Percentiles rank a stretch among this genome's conserved stretches.
These are phyloP conservation scores for Mortierella claussenii DNA, from an alignment of 192 early-diverging fungal genomes.

Conservation along the genomic window DNA sequence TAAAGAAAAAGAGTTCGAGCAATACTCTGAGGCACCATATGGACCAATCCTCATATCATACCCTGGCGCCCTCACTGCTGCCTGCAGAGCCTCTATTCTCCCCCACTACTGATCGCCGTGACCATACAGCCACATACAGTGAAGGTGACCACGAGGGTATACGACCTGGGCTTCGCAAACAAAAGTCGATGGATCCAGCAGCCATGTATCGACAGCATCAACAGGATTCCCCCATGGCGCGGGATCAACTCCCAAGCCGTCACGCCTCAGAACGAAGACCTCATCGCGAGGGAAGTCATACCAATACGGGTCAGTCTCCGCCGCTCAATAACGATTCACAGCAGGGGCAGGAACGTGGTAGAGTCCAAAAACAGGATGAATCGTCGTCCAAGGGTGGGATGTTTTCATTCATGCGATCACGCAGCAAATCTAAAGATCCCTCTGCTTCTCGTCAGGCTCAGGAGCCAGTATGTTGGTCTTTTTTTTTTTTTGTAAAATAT, in stretches of 20 bases:
- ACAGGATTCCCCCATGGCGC: conserved; percentile 8
- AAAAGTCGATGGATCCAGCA: conserved; percentile 34
- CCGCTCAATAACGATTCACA: conserved; percentile 9
- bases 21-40: conserved; percentile 5
- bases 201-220: conserved; percentile 37
- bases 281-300: conserved; percentile 7
- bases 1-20: conserved; percentile 27
- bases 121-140: neutral
- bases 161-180: conserved; percentile 30
- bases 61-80: conserved; percentile 23
- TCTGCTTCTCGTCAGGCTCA: conserved; percentile 18
- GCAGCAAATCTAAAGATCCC: conserved; percentile 45
- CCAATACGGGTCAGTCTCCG: conserved; percentile 1
- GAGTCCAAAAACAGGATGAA: conserved; percentile 21
- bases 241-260: conserved; percentile 15
- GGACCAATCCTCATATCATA: neutral
- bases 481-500: neutral
- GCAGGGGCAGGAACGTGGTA: conserved; percentile 24
- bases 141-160: neutral
- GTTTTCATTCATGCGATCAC: conserved; percentile 30
- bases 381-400: conserved; percentile 29
- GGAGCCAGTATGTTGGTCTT: conserved; percentile 23
- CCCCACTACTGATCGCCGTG: neutral
- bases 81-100: conserved; percentile 10
- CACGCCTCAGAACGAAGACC: conserved; percentile 42